phyloP scores from a whole-genome alignment of 176 grass and related monocot species.

The Canna indica region DNA sequence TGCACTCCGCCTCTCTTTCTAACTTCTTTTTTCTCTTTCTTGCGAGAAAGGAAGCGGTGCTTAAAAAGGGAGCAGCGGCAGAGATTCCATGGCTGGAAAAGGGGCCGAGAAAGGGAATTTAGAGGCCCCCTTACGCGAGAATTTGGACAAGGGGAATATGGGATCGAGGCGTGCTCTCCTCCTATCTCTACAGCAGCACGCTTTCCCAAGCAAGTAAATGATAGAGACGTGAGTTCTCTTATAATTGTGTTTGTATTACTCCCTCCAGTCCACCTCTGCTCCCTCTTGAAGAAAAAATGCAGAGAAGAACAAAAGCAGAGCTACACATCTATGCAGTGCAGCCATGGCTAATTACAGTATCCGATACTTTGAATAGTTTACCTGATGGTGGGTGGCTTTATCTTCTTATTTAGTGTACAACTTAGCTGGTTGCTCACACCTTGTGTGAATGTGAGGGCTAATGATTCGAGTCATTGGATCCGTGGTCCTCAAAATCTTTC shows the following conservation, averaged over 20 bases:
- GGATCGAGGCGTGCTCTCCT: conserved; percentile 2
- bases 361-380: background rate
- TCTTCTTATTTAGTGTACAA: background rate
- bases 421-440: background rate
- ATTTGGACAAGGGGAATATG: background rate
- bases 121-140: background rate
- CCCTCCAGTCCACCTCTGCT: background rate
- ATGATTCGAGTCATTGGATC: conserved; percentile 6
- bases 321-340: background rate
- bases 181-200: background rate
- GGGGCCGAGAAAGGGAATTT: background rate
- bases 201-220: background rate
- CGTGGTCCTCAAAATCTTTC: background rate
- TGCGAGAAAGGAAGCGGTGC: background rate
- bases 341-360: background rate
- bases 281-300: background rate
- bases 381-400: background rate
- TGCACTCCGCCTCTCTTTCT: background rate
- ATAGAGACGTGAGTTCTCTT: background rate
- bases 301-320: background rate
- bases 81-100: conserved; percentile 16
- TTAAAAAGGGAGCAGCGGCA: conserved; percentile 5
- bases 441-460: background rate
- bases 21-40: background rate
- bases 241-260: background rate